phyloP scores from a whole-genome alignment of 345 rosid species.

The Brassica cretica region DNA sequence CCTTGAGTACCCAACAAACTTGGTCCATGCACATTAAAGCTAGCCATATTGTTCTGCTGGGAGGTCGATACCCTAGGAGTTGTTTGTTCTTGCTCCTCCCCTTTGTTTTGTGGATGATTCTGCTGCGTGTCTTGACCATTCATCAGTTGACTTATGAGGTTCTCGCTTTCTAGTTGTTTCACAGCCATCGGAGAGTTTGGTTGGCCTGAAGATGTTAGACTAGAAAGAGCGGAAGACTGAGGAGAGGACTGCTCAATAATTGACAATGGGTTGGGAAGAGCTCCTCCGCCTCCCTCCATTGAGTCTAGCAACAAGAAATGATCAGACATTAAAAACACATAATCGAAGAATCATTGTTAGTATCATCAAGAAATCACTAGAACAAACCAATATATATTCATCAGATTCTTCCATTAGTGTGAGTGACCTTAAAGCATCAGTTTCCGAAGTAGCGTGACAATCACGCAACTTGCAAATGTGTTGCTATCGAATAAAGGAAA shows the following conservation, averaged over 20 bases:
- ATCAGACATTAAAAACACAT: not conserved
- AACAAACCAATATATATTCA: not conserved
- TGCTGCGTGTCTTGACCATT: slow-evolving; percentile 48
- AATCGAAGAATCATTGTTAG: not conserved
- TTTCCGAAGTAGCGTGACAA: not conserved
- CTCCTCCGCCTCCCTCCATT: slow-evolving; percentile 36
- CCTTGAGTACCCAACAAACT: slow-evolving; percentile 53
- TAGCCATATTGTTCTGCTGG: slow-evolving; percentile 58
- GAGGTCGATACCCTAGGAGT: slow-evolving; percentile 20
- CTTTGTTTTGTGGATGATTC: slow-evolving; percentile 54
- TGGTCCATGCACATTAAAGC: slow-evolving; percentile 37
- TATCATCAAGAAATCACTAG: not conserved
- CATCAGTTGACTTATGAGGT: slow-evolving; percentile 49
- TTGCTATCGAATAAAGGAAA: too few species aligned
- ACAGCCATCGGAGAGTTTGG: slow-evolving; percentile 49
- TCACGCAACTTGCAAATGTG: not conserved
- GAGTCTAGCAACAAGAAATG: not conserved
- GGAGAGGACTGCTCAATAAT: slow-evolving; percentile 29
- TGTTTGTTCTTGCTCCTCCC: slow-evolving; percentile 56
- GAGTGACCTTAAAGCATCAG: not conserved
- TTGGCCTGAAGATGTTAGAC: slow-evolving; percentile 12
- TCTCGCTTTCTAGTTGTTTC: slow-evolving; percentile 26
- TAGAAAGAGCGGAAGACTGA: slow-evolving; percentile 35
- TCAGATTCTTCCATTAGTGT: not conserved
- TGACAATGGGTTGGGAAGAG: too few species aligned